These are phyloP conservation scores for Amanita polypyramis DNA, from an alignment of 768 basidiomycete species.

Conservation along the genomic window DNA sequence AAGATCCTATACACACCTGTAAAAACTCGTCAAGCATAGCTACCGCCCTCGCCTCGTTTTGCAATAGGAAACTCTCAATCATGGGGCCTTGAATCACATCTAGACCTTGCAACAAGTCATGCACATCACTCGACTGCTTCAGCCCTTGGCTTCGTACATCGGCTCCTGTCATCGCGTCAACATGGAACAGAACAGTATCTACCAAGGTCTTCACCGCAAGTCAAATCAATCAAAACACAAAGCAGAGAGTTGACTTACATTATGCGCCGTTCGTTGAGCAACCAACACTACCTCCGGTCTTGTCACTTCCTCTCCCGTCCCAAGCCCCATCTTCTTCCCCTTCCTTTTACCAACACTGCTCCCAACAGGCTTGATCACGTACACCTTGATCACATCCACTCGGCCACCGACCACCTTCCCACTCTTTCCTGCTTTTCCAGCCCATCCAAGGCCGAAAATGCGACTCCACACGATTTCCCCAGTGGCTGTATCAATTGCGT, in stretches of 20 bases:
- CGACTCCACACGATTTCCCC: conserved; percentile 77
- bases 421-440: conserved; percentile 16
- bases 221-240: neutral
- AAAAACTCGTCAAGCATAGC: conserved; percentile 67
- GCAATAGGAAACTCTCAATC: conserved; percentile 48
- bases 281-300: conserved; percentile 48
- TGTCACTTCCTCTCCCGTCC: neutral
- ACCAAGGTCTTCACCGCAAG: conserved; percentile 35
- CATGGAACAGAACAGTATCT: conserved; percentile 67
- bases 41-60: conserved; percentile 36
- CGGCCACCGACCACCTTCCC: conserved; percentile 33
- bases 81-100: conserved; percentile 52
- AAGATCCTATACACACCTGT: conserved; percentile 37
- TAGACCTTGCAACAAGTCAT: conserved; percentile 39
- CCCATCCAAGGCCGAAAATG: conserved; percentile 65
- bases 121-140: neutral
- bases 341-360: conserved; percentile 20
- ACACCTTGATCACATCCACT: conserved; percentile 52
- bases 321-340: neutral
- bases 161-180: conserved; percentile 74
- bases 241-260: conserved; percentile 32
- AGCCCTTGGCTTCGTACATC: conserved; percentile 21
- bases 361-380: conserved; percentile 37
- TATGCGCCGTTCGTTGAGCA: conserved; percentile 48
- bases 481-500: conserved; percentile 70